Evolutionary conservation across 1,284 basidiomycete species (phyloP), one percentile per base, ranked within the genome.

Genomic region (Malassezia furfur): DNA sequence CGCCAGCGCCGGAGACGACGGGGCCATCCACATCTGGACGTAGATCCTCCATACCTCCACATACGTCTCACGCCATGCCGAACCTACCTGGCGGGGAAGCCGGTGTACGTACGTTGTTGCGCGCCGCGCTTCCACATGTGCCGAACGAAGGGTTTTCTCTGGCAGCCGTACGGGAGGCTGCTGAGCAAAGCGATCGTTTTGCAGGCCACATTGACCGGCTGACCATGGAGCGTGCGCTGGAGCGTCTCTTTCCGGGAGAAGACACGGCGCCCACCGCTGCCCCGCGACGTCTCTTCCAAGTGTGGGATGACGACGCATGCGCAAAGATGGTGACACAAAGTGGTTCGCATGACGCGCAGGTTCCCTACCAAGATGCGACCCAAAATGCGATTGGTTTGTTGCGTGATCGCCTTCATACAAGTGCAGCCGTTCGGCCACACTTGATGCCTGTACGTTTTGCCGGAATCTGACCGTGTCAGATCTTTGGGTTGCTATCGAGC

Each of bases 1-100:
- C 4, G 86, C 85, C 0, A 87, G 84, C 6, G 81, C 84, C 0
- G 88, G 85, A 1, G 88, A 91, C 62, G 88, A 91, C 68, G 85
- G 86, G 5, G 71, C 77, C 22, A 79, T 85, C 35, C 81, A 80
- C 62, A 79, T 90, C 35, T 91, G 87, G 88, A 64, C 55, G 7
- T 35, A 65, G 31, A 45, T 6, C 50, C 25, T 12, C 43, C 52
- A 5, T 62, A 55, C 48, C 47, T 50, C 47, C 53, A 55, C 47
- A 50, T 44, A 44, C 30, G 14, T 17, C 21, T 34, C 19, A 10
- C 14, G 19, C 21, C 14, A 5, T 49, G 25, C 21, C 17, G 10
- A 49, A 7, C 4, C 49, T 57, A 38, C 34, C 44, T 17, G 47
- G 41, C 9, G 25, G 54, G 11, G 17, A 28, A 3, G 41, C n/a